Percentiles rank a stretch among this genome's conserved stretches.
These are phyloP conservation scores for Fusarium nelsonii DNA, from an alignment of 2,329 filamentous ascomycete genomes.

Conservation along the genomic window DNA sequence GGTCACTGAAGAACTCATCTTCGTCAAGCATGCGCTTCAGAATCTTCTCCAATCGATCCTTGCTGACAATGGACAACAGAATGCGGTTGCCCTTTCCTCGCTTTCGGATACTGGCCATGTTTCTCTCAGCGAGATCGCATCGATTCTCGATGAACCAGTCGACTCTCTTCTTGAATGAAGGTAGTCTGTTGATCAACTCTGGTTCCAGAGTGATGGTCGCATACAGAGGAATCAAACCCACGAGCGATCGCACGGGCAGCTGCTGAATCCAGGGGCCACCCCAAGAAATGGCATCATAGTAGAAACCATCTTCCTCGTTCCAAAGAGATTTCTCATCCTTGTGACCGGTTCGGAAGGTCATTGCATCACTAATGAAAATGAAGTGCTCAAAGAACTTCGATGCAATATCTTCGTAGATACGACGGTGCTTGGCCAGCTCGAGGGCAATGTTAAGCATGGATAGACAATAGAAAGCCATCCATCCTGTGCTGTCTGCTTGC, in stretches of 20 bases:
- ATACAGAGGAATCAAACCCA: constrained; percentile 93
- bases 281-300: constrained; percentile 98
- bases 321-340: constrained; percentile 86
- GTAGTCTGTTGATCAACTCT: constrained; percentile 90
- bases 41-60: constrained; percentile 90
- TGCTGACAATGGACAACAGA: constrained; percentile 89
- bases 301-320: constrained; percentile 98
- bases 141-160: constrained; percentile 95
- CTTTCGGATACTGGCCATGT: constrained; percentile 92
- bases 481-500: constrained; percentile 96
- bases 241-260: constrained; percentile 89
- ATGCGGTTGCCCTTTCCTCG: constrained; percentile 92
- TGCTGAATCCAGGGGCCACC: constrained; percentile 94
- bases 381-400: constrained; percentile 99
- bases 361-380: constrained; percentile 96
- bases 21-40: constrained; percentile 93
- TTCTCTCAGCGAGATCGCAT: constrained; percentile 87
- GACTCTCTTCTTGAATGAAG: constrained; percentile 90
- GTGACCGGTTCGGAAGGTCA: constrained; percentile 82
- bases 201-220: constrained; percentile 93
- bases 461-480: constrained; percentile 98
- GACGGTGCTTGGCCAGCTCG: constrained; percentile 93
- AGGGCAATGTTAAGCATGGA: constrained; percentile 97
- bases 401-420: constrained; percentile 95
- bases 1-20: constrained; percentile 89